Evolutionary conservation across 805 yeast species (phyloP).

Genomic region (Saccharomycopsis synnaedendra): DNA sequence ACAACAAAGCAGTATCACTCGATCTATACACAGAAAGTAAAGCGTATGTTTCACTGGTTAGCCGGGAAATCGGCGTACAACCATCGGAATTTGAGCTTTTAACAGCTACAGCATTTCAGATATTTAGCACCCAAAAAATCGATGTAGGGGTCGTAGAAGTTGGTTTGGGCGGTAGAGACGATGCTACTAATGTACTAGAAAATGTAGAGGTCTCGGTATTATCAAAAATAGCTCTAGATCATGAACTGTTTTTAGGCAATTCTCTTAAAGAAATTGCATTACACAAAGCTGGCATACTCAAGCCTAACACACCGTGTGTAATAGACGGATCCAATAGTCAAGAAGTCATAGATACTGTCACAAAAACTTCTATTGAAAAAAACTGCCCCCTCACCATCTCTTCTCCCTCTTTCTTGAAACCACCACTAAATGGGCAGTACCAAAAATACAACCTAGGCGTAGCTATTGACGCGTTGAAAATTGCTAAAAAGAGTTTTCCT

Average conservation of each 20-base stretch:
- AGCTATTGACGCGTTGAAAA: too few relatives aligned
- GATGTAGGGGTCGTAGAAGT: slow-evolving; percentile 84
- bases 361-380: neutral
- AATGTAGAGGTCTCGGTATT: slow-evolving; percentile 29
- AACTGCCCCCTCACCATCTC: too few relatives aligned
- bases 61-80: slow-evolving; percentile 32
- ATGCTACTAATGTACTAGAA: slow-evolving; percentile 66
- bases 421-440: too few relatives aligned
- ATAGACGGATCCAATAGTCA: slow-evolving; percentile 57
- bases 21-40: slow-evolving; percentile 35
- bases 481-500: too few relatives aligned
- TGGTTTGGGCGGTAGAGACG: slow-evolving; percentile 84
- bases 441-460: too few relatives aligned
- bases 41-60: slow-evolving; percentile 28
- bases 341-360: slow-evolving; percentile 38
- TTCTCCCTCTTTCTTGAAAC: too few relatives aligned
- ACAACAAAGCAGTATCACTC: slow-evolving; percentile 43
- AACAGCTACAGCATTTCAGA: slow-evolving; percentile 75
- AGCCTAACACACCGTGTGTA: slow-evolving; percentile 46
- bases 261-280: slow-evolving; percentile 54
- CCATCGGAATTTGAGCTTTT: slow-evolving; percentile 85
- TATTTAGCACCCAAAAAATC: slow-evolving; percentile 49
- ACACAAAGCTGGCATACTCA: slow-evolving; percentile 84
- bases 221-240: slow-evolving; percentile 76
- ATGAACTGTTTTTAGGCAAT: slow-evolving; percentile 63